These are phyloP conservation scores for Poronia punctata DNA, from an alignment of 495 filamentous ascomycete genomes.

Conservation along the genomic window DNA sequence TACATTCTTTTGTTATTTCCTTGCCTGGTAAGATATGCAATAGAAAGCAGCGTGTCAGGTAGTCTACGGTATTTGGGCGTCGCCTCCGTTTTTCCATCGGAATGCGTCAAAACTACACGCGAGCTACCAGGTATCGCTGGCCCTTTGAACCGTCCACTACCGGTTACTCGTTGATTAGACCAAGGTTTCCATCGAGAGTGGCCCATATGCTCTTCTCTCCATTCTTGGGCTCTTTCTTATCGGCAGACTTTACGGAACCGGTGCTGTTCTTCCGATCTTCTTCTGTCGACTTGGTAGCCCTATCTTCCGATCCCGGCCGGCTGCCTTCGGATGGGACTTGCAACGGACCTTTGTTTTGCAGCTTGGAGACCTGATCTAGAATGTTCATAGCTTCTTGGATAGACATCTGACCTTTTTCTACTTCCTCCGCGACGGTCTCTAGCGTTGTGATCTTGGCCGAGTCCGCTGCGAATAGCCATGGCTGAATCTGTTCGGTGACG, in stretches of 20 bases:
- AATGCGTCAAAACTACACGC: too few relatives aligned
- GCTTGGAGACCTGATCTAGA: conserved; percentile 30
- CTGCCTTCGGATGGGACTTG: conserved; percentile 10
- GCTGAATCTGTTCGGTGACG: conserved; percentile 31
- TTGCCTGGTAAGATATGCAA: too few relatives aligned
- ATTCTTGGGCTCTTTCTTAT: conserved; percentile 18
- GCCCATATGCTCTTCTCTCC: conserved; percentile 31
- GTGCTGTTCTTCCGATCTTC: conserved; percentile 17
- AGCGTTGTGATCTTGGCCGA: conserved; percentile 42
- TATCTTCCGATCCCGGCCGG: conserved; percentile 17
- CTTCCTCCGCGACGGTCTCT: conserved; percentile 41
- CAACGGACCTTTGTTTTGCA: conserved; percentile 23
- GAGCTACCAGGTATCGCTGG: too few relatives aligned
- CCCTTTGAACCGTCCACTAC: too few relatives aligned
- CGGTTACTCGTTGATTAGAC: conserved; percentile 29
- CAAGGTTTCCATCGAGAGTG: conserved; percentile 38
- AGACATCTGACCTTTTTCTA: conserved; percentile 39
- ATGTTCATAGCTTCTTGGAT: conserved; percentile 37
- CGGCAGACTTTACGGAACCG: conserved; percentile 20
- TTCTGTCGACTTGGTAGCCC: conserved; percentile 29
- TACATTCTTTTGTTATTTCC: too few relatives aligned
- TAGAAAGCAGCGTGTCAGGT: too few relatives aligned
- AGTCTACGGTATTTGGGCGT: too few relatives aligned
- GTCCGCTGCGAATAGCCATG: conserved; percentile 45
- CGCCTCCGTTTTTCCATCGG: too few relatives aligned